Evolutionary conservation across 805 yeast genomes (phyloP).

Genomic region (Yarrowia sp.): DNA sequence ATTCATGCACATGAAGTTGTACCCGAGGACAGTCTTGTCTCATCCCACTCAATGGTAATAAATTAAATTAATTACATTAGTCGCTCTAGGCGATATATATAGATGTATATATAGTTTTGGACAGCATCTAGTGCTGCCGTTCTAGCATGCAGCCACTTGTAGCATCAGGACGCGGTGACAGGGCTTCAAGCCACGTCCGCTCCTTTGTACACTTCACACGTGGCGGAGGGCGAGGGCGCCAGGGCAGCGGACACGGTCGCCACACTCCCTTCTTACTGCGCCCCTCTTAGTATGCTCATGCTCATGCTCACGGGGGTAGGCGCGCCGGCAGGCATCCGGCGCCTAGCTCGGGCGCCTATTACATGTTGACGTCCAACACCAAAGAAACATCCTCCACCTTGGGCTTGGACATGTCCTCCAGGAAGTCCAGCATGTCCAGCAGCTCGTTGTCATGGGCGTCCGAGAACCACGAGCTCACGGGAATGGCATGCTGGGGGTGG

Average conservation of each 20-base stretch:
- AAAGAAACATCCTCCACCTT: slow-evolving; percentile 80
- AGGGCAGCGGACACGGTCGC: neutral
- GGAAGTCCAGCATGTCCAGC: slow-evolving; percentile 82
- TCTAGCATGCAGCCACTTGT: neutral
- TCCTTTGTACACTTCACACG: neutral
- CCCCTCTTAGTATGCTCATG: neutral
- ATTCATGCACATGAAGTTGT: too few species aligned
- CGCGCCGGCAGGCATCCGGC: neutral
- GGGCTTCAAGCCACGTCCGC: neutral
- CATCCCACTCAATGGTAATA: neutral
- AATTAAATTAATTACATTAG: slow-evolving; percentile 17
- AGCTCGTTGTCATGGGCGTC: slow-evolving; percentile 97
- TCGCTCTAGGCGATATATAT: slow-evolving; percentile 8
- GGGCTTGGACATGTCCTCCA: slow-evolving; percentile 72
- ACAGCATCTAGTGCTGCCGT: neutral
- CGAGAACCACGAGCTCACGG: slow-evolving; percentile 96
- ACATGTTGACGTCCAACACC: slow-evolving; percentile 65
- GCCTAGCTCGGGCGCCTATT: neutral
- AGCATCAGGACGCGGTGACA: neutral
- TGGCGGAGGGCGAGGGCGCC: too few species aligned
- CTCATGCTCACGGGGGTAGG: neutral
- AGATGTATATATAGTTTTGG: slow-evolving; percentile 1
- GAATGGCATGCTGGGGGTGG: slow-evolving; percentile 97
- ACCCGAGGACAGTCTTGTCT: too few species aligned
- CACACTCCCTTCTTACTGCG: neutral